Evolutionary conservation across 2,329 filamentous ascomycete genomes (phyloP), one percentile per base, ranked within the genome.

Genomic region (Penicillium sclerotigenum): DNA sequence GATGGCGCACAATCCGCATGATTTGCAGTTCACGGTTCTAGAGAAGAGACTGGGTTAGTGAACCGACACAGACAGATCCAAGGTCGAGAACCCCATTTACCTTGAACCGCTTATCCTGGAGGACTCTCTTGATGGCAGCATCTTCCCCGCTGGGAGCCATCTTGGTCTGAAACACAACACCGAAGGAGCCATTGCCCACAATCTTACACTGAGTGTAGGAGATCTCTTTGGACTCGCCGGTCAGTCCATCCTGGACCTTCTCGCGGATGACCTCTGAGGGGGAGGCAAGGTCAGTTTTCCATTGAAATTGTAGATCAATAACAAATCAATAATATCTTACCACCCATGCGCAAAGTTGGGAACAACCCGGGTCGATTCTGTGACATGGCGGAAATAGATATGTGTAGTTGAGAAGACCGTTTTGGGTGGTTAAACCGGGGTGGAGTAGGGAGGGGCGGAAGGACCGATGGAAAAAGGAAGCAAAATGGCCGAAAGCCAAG

Each of bases 81-180:
- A n/a, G 45, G 51, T 50, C 53, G 41, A 47, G 22, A 41, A 52
- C 48, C 52, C 68, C 74, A 42, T 28, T 38, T 70, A 96, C 94
- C 90, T 99, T 99, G 87, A 99, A 99, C 73, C 94, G 87, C 83
- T 99, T 99, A 83, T 99, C 94, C 74, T 99, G 94, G 57, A 99
- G 84, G 58, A 99, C 94, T 68, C 94, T 88, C 83, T 99, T 99
- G 82, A 99, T 99, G 74, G 94, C 94, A 52, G 94, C 94, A 79
- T 99, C 94, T 77, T 99, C 94, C 62, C 93, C 93, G 62, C 90
- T 94, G n/a, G 94, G 94, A 59, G 93, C 93, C 69, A 99, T 84
- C 81, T 97, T 97, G 56, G 94, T 99, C 80, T 99, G 94, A 77
- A 99, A 99, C 63, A 99, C 94, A 48, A 99, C 93, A 64, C 94